Conservation (phyloP, 257 asterid species). For the Verbena officinalis region DNA sequence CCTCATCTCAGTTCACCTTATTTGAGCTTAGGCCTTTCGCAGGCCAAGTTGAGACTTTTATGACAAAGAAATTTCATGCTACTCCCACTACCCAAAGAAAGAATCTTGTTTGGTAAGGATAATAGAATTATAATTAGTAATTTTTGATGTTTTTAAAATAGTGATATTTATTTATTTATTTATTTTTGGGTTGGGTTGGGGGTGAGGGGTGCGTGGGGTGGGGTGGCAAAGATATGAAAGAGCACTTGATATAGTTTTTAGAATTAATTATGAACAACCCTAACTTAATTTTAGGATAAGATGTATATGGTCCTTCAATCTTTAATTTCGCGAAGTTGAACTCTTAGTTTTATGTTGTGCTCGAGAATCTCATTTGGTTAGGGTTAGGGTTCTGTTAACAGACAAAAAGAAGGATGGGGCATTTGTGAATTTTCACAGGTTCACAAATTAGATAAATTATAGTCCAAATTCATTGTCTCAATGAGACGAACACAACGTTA, state of each 20-base stretch:
- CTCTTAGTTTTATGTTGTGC: no score
- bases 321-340: no score
- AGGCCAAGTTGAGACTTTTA: not conserved
- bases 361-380: no score
- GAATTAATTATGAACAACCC: no score
- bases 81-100: not conserved
- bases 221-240: not conserved
- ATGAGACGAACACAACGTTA: no score
- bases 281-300: no score
- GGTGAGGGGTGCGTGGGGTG: not conserved
- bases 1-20: not conserved
- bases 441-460: no score
- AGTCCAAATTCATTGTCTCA: no score
- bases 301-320: no score
- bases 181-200: not conserved
- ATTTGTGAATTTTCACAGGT: no score
- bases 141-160: not conserved
- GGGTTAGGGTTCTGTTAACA: no score
- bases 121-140: not conserved
- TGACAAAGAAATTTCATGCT: slow-evolving; percentile 1
- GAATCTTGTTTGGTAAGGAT: slow-evolving; percentile 17
- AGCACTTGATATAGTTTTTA: not conserved
- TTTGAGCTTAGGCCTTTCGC: not conserved
- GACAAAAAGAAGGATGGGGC: no score
- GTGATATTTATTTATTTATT: not conserved